These are phyloP conservation scores for Anthoceros angustus DNA, from an alignment of 225 moss, liverwort and hornwort genomes.

Conservation along the genomic window DNA sequence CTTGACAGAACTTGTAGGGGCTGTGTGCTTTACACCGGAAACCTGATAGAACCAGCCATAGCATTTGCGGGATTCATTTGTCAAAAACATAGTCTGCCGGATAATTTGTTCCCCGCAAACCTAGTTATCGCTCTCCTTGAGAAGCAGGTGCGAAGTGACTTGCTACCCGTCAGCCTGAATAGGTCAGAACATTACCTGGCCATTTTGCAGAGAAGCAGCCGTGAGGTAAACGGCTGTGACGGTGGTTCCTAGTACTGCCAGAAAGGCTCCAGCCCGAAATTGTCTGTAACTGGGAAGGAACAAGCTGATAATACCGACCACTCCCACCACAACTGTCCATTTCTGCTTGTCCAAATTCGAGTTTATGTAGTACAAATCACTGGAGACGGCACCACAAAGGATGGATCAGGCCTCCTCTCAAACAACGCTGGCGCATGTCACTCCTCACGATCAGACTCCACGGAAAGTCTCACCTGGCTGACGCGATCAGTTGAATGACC, in stretches of 20 bases:
- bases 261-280: constrained; percentile 27
- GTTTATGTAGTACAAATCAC: constrained; percentile 50
- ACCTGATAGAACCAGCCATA: not conserved
- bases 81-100: not conserved
- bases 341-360: constrained; percentile 34
- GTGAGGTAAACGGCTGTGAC: constrained; percentile 36
- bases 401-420: not conserved
- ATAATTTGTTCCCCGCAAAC: not conserved
- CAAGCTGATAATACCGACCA: constrained; percentile 42
- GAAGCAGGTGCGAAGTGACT: not conserved
- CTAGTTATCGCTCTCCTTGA: not conserved
- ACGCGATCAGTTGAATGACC: constrained; percentile 53
- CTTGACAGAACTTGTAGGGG: not conserved
- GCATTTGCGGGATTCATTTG: not conserved
- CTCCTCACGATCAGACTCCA: not conserved
- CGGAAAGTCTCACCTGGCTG: constrained; percentile 30
- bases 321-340: constrained; percentile 43
- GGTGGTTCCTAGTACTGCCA: constrained; percentile 42
- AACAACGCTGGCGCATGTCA: not conserved
- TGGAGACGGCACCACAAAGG: constrained; percentile 9
- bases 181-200: constrained; percentile 23
- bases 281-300: constrained; percentile 39
- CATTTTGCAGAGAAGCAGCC: constrained; percentile 20
- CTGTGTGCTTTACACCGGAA: not conserved
- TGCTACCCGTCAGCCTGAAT: not conserved